These are phyloP conservation scores for Metarhizium brunneum DNA, from an alignment of 2,329 filamentous ascomycete genomes.

Conservation along the genomic window DNA sequence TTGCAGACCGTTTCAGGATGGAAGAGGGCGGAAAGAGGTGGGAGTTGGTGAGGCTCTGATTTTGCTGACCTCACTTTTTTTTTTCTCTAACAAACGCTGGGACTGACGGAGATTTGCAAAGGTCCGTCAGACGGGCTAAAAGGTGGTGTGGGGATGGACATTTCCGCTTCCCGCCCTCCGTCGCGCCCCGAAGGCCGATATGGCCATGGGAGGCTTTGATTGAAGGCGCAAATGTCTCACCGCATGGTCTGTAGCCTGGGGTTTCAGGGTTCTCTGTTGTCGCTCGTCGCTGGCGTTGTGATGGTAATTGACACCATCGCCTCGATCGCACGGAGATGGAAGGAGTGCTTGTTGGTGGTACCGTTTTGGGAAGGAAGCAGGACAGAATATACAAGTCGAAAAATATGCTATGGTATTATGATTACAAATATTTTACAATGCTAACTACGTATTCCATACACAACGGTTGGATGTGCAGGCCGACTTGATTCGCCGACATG, in stretches of 20 bases:
- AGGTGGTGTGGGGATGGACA: slow-evolving; percentile 1
- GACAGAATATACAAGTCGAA: too few species aligned
- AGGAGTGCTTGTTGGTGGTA: too few species aligned
- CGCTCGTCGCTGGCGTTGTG: not conserved
- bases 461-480: too few species aligned
- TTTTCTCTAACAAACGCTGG: not conserved
- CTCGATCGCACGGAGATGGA: too few species aligned
- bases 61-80: not conserved
- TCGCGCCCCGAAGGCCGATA: not conserved
- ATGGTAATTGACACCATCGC: not conserved
- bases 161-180: not conserved
- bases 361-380: too few species aligned
- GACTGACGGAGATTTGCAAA: slow-evolving; percentile 2
- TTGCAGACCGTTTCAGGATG: not conserved
- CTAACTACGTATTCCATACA: too few species aligned
- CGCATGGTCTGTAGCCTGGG: not conserved
- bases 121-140: not conserved
- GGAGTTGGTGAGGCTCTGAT: not conserved
- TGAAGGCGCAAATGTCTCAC: not conserved
- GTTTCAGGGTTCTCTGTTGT: not conserved
- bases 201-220: not conserved
- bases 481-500: too few species aligned
- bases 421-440: too few species aligned
- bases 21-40: not conserved
- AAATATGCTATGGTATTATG: too few species aligned